Percentiles rank a stretch among this genome's conserved stretches.
phyloP scores from a whole-genome alignment of 805 yeast species.

The Myxozyma kluyveri region DNA sequence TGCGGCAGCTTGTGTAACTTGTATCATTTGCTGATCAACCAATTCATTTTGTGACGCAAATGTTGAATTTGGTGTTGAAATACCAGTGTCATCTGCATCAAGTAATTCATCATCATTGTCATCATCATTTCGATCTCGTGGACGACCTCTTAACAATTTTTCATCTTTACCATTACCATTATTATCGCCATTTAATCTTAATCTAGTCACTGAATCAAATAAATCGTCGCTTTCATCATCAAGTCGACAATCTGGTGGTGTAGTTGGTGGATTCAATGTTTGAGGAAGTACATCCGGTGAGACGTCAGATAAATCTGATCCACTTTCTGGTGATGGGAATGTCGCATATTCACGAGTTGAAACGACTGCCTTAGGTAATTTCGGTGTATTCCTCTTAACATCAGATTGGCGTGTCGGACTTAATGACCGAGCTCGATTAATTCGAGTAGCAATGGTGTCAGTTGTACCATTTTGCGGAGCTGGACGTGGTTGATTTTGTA shows the following conservation, averaged over 20 bases:
- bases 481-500: too few species aligned
- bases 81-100: slow-evolving; percentile 4
- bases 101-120: background rate
- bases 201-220: too few species aligned
- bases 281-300: slow-evolving; percentile 24
- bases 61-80: slow-evolving; percentile 1
- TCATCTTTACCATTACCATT: too few species aligned
- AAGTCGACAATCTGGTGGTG: slow-evolving; percentile 19
- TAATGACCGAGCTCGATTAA: too few species aligned
- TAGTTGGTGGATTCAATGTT: slow-evolving; percentile 11
- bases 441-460: too few species aligned
- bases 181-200: too few species aligned
- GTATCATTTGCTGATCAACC: slow-evolving; percentile 5
- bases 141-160: background rate
- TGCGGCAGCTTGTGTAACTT: background rate
- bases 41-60: slow-evolving; percentile 16
- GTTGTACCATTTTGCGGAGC: too few species aligned
- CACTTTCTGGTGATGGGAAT: slow-evolving; percentile 22
- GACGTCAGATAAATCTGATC: slow-evolving; percentile 25
- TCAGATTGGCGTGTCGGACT: too few species aligned
- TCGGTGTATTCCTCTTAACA: too few species aligned
- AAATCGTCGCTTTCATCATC: too few species aligned
- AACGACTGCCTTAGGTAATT: too few species aligned
- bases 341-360: too few species aligned
- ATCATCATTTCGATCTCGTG: background rate